Evolutionary conservation across 805 yeast genomes (phyloP).

Genomic region (Blastobotrys peoriensis): DNA sequence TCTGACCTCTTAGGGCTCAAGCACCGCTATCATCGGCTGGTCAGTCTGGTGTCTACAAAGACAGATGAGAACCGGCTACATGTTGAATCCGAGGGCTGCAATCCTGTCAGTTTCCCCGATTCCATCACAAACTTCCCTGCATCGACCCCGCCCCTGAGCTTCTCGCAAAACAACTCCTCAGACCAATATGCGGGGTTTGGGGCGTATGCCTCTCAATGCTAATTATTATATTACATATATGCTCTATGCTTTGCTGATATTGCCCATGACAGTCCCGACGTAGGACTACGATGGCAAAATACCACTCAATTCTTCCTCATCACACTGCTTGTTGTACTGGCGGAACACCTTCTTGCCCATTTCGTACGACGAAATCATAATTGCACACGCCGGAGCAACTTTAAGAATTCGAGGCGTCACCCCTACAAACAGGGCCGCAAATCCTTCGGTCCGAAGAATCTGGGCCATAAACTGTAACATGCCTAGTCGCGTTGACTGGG

Average conservation of each 20-base stretch:
- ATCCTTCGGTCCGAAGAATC: conserved; percentile 69
- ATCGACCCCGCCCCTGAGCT: too few species aligned
- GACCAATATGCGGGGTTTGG: too few species aligned
- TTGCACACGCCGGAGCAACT: conserved; percentile 96
- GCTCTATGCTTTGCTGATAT: too few species aligned
- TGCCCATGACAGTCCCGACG: too few species aligned
- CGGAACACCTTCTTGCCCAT: conserved; percentile 60
- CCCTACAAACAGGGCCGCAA: conserved; percentile 82
- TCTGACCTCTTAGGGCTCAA: too few species aligned
- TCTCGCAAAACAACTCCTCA: too few species aligned
- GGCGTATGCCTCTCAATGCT: too few species aligned
- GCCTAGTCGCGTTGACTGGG: conserved; percentile 27
- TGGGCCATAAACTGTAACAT: conserved; percentile 63
- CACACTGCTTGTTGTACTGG: conserved; percentile 14
- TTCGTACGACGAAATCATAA: conserved; percentile 95
- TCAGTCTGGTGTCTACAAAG: not conserved
- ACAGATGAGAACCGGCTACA: too few species aligned
- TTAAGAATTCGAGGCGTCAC: conserved; percentile 79
- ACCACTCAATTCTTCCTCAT: not conserved
- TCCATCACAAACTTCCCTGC: too few species aligned
- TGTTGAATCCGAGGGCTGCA: too few species aligned
- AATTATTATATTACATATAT: too few species aligned
- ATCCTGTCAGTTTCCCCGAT: too few species aligned
- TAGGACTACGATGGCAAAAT: not conserved
- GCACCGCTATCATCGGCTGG: not conserved